phyloP scores from a whole-genome alignment of 495 filamentous ascomycete species.

The Zalerion maritima region DNA sequence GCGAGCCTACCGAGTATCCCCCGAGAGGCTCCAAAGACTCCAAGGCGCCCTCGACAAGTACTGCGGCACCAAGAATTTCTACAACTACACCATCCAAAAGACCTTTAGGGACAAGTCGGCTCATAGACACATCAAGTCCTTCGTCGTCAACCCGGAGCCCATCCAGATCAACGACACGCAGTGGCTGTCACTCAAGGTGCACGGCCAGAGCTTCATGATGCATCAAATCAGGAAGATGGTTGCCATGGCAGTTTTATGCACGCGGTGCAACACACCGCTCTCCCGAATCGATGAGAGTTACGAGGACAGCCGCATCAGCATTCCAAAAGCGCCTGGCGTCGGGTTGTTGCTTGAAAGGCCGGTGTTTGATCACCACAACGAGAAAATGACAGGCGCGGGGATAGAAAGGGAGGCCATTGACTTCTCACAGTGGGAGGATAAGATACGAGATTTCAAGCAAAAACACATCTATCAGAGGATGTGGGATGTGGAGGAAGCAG shows the following conservation, averaged over 20 bases:
- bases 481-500: constrained; percentile 73
- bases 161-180: constrained; percentile 79
- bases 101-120: constrained; percentile 60
- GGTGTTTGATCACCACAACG: constrained; percentile 78
- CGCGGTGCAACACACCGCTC: constrained; percentile 61
- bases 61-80: constrained; percentile 72
- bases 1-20: constrained; percentile 63
- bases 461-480: constrained; percentile 84
- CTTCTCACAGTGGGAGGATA: constrained; percentile 58
- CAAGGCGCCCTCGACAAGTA: constrained; percentile 57
- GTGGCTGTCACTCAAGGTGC: constrained; percentile 90
- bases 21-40: constrained; percentile 52
- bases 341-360: constrained; percentile 81
- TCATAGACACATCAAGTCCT: constrained; percentile 79
- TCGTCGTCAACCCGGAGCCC: constrained; percentile 54
- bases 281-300: constrained; percentile 56
- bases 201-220: constrained; percentile 99
- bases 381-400: constrained; percentile 33
- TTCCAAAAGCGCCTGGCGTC: constrained; percentile 84
- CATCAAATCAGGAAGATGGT: constrained; percentile 99
- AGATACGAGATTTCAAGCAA: constrained; percentile 83
- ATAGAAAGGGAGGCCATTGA: constrained; percentile 49
- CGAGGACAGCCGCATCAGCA: constrained; percentile 49
- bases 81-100: constrained; percentile 95
- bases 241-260: constrained; percentile 70